phyloP scores from a whole-genome alignment of 306 rosid genomes.

The Begonia masoniana region DNA sequence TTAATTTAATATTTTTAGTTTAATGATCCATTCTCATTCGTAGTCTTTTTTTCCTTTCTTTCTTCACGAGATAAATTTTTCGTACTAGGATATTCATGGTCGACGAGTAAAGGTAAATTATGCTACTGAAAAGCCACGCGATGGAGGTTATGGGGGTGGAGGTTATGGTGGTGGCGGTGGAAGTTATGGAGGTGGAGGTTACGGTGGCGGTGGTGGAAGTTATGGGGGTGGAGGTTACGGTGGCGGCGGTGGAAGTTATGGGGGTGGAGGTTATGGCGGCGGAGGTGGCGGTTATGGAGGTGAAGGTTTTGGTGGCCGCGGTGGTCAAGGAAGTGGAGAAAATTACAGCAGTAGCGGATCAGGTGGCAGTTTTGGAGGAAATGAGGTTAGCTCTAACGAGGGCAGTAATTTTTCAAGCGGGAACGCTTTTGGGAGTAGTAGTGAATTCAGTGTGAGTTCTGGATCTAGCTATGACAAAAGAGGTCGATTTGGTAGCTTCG shows the following conservation, averaged over 20 bases:
- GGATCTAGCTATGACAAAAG: conserved; percentile 1
- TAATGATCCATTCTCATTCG: no score
- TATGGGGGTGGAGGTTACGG: conserved; percentile 25
- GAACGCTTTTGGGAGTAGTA: conserved; percentile 7
- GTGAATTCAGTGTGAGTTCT: conserved; percentile 1
- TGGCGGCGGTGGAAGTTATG: conserved; percentile 20
- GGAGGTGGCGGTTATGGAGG: conserved; percentile 11
- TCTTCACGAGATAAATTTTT: background rate
- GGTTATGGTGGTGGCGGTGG: conserved; percentile 31
- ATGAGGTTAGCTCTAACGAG: no score
- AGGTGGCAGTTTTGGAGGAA: conserved; percentile 1
- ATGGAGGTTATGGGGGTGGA: conserved; percentile 23
- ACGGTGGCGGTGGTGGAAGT: conserved; percentile 8
- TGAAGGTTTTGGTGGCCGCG: conserved; percentile 6
- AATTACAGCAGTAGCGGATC: conserved; percentile 17
- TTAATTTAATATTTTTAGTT: no score
- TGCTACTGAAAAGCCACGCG: conserved; percentile 58
- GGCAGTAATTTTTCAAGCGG: no score
- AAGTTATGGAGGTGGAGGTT: conserved; percentile 17
- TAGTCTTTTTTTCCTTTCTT: background rate
- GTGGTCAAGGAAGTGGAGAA: conserved; percentile 24
- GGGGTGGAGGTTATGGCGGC: conserved; percentile 16
- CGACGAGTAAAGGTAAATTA: conserved; percentile 59
- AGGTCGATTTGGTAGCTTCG: conserved; percentile 10
- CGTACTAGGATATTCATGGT: conserved; percentile 68